phyloP scores from a whole-genome alignment of 2,329 filamentous ascomycete genomes.

The Diaporthe nobilis region DNA sequence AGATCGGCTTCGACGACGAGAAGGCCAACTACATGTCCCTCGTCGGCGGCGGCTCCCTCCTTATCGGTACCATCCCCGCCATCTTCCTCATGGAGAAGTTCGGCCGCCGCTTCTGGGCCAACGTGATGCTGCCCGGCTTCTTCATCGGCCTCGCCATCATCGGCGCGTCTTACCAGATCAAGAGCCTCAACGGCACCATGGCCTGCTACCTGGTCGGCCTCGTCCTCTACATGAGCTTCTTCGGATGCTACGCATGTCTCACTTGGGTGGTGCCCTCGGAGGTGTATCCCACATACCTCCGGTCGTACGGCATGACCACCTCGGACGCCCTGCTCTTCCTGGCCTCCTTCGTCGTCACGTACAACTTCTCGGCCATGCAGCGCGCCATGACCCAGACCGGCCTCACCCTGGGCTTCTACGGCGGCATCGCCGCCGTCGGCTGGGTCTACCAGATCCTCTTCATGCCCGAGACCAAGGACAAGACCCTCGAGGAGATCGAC shows the following conservation, averaged over 20 bases:
- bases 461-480: constrained; percentile 83
- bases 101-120: constrained; percentile 82
- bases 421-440: constrained; percentile 78
- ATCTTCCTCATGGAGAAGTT: constrained; percentile 81
- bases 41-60: constrained; percentile 76
- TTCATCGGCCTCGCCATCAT: constrained; percentile 78
- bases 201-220: constrained; percentile 78
- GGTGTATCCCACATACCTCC: constrained; percentile 80
- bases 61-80: constrained; percentile 77
- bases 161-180: constrained; percentile 73
- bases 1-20: constrained; percentile 75
- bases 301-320: constrained; percentile 81
- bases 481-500: constrained; percentile 79
- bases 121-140: constrained; percentile 79
- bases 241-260: constrained; percentile 74
- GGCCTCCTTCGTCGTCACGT: constrained; percentile 80
- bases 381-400: constrained; percentile 76
- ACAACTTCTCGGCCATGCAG: constrained; percentile 82
- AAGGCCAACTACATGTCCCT: constrained; percentile 81
- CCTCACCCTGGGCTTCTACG: constrained; percentile 79
- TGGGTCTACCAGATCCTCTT: constrained; percentile 82
- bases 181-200: constrained; percentile 62
- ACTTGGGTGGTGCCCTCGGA: constrained; percentile 79
- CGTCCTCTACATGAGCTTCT: constrained; percentile 78
- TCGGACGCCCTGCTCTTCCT: constrained; percentile 79